Evolutionary conservation across 2,329 filamentous ascomycete species (phyloP), one percentile per base, ranked within the genome.

Genomic region (Monosporascus sp.): DNA sequence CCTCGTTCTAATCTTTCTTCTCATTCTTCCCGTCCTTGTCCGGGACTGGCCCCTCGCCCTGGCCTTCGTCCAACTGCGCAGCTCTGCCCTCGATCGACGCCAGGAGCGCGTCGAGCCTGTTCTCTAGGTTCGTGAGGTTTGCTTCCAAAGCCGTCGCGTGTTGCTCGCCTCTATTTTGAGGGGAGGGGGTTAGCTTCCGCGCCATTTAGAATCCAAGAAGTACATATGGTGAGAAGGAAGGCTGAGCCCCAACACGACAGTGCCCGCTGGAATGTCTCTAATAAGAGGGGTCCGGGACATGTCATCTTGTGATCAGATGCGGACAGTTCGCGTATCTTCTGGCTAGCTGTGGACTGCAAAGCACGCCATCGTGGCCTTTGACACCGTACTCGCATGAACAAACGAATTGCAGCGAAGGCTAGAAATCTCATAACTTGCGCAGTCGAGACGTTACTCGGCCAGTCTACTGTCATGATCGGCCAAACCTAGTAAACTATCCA

Each of bases 91-190:
- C 67, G 37, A 69, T 56, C 16, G 64, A 63, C 40, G 64, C 66
- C 19, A 70, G 55, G n/a, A 70, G 52, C 17, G 63, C 66, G 51
- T 70, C 67, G 20, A 70, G 65, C 48, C 62, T 69, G 55, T 52
- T 62, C 54, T 70, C 66, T 14, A 70, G 59, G 40, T 52, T 64
- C 41, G 66, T 58, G 45, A 70, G 61, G 40, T 61, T 65, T 38
- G 65, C 64, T 53, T 70, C 67, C 36, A 70, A 56, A 47, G 65
- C 64, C 11, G 66, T 54, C 37, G 67, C 67, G 49, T 66, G 64
- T 52, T 66, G 65, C 54, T 70, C 67, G 41, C 67, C 66, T 59
- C 67, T 70, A 46, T 55, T 53, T 48, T 44, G 48, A 53, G 20
- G 27, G 47, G 40, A 43, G 16, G 14, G 34, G 9, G 48, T 58